Conservation (phyloP, 345 rosid genomes). For the Erucastrum elatum region DNA sequence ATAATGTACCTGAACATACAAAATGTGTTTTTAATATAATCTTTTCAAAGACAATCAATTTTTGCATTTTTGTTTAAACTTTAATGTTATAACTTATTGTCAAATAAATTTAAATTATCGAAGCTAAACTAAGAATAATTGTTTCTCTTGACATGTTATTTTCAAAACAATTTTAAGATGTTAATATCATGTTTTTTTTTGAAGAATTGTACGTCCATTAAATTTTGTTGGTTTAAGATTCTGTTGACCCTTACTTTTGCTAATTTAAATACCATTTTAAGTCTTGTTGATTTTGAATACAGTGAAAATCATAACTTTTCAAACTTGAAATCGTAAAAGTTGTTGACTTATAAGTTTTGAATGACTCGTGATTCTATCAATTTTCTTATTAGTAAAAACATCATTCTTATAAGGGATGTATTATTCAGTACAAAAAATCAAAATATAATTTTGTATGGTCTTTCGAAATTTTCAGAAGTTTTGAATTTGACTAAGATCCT, state of each 20-base stretch:
- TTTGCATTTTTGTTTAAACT: neutral
- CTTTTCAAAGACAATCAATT: neutral
- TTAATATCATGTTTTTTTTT: too few species aligned
- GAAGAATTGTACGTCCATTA: too few species aligned
- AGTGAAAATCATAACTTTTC: neutral
- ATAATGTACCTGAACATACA: neutral
- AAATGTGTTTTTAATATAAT: neutral
- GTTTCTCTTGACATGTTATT: neutral
- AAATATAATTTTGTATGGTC: neutral
- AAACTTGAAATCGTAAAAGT: neutral
- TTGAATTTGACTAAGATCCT: neutral
- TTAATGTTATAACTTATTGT: too few species aligned
- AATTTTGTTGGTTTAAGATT: neutral
- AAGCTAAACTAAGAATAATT: neutral
- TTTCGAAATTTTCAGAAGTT: neutral
- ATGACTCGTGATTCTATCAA: neutral
- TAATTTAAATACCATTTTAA: neutral
- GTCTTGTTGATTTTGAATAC: too few species aligned
- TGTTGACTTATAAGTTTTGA: neutral
- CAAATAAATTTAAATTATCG: neutral
- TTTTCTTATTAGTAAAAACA: neutral
- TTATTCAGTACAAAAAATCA: neutral
- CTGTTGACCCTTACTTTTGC: neutral
- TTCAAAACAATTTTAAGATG: neutral
- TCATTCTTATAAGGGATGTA: neutral